These are phyloP conservation scores for Schizothecium vesticola DNA, from an alignment of 495 filamentous ascomycete species.

Conservation along the genomic window DNA sequence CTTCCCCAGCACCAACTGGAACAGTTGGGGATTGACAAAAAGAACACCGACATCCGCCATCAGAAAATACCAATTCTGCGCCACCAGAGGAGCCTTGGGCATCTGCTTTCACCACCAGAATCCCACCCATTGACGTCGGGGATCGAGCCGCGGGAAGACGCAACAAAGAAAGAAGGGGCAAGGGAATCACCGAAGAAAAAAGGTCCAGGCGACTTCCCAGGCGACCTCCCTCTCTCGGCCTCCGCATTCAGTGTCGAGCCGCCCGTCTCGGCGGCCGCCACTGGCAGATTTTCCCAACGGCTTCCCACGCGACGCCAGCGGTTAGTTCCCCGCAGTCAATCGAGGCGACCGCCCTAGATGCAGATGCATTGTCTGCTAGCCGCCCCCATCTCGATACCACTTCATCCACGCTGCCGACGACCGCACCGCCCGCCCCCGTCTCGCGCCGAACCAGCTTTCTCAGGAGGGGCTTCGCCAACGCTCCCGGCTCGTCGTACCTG, in stretches of 20 bases:
- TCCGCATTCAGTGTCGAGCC: constrained; percentile 13
- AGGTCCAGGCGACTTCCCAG: constrained; percentile 6
- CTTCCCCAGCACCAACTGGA: too few species aligned
- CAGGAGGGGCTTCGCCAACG: constrained; percentile 36
- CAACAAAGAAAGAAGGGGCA: not conserved
- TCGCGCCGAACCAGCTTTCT: constrained; percentile 31
- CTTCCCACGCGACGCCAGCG: constrained; percentile 37
- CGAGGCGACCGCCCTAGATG: constrained; percentile 37
- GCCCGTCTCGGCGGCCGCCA: constrained; percentile 41
- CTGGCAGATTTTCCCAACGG: constrained; percentile 38
- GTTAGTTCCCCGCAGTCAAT: constrained; percentile 21
- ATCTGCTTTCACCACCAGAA: too few species aligned
- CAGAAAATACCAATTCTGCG: too few species aligned
- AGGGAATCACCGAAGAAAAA: not conserved
- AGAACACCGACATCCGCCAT: too few species aligned
- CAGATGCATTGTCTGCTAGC: constrained; percentile 11
- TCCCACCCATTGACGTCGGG: too few species aligned
- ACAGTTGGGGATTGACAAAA: too few species aligned
- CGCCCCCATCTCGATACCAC: not conserved
- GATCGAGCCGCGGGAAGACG: too few species aligned
- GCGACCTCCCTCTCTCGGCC: not conserved
- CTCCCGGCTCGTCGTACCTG: constrained; percentile 27
- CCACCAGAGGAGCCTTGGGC: too few species aligned
- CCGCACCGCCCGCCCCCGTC: constrained; percentile 15
- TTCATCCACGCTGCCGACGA: not conserved